Percentiles rank a stretch among this genome's conserved stretches.
Evolutionary conservation across 371 early-diverging fungal genomes (phyloP).

Genomic region (Capillidium heterosporum): DNA sequence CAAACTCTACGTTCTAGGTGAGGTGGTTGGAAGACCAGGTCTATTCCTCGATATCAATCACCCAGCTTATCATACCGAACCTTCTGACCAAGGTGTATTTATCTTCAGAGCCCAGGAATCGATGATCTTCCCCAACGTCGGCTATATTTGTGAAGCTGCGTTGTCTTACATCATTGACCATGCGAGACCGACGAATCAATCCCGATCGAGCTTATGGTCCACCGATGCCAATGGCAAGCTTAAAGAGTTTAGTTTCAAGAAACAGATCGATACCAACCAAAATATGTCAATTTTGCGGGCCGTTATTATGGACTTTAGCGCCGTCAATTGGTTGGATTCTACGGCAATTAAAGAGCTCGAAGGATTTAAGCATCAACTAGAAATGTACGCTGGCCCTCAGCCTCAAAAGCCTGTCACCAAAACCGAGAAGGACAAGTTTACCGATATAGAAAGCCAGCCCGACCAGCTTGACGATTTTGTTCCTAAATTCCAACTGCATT

Average conservation of each 20-base stretch:
- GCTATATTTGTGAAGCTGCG: constrained; percentile 10
- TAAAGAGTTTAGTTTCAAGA: constrained; percentile 9
- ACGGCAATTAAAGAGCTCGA: constrained; percentile 55
- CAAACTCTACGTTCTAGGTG: constrained; percentile 15
- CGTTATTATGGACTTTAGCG: constrained; percentile 57
- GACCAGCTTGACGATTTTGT: too few relatives aligned
- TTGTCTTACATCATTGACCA: background rate
- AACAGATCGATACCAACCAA: constrained; percentile 12
- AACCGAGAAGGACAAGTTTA: background rate
- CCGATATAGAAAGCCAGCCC: too few relatives aligned
- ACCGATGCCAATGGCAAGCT: constrained; percentile 12
- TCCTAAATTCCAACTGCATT: constrained; percentile 12
- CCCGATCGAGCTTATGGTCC: background rate
- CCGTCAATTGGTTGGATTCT: constrained; percentile 56
- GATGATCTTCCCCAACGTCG: constrained; percentile 50
- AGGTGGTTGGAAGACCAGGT: constrained; percentile 9
- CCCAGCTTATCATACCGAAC: constrained; percentile 10
- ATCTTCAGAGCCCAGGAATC: constrained; percentile 47
- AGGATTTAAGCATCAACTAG: constrained; percentile 29
- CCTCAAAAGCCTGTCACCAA: constrained; percentile 5
- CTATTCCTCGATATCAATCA: constrained; percentile 6
- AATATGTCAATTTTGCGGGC: constrained; percentile 36
- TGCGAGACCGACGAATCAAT: background rate
- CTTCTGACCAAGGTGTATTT: constrained; percentile 29
- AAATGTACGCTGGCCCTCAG: constrained; percentile 21